Conservation (phyloP, 768 basidiomycete genomes). For the Psilocybe cyanescens region DNA sequence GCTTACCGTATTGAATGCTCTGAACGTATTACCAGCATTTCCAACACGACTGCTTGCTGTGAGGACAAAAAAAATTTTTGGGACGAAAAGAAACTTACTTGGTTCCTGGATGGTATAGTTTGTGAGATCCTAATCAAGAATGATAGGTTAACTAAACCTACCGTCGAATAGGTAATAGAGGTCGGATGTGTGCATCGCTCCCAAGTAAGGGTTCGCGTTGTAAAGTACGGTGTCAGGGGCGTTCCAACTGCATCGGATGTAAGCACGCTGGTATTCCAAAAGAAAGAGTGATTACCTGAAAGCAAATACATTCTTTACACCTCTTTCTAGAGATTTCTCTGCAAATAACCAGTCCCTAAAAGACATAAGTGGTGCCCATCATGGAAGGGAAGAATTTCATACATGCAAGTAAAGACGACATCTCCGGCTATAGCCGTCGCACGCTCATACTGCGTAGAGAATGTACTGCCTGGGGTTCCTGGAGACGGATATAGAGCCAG, state of each 20-base stretch:
- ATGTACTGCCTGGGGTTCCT: slow-evolving; percentile 34
- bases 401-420: slow-evolving; percentile 49
- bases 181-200: slow-evolving; percentile 48
- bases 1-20: slow-evolving; percentile 38
- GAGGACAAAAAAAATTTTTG: not conserved
- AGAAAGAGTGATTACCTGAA: slow-evolving; percentile 31
- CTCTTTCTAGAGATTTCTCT: slow-evolving; percentile 31
- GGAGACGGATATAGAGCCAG: slow-evolving; percentile 42
- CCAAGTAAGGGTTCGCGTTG: slow-evolving; percentile 37
- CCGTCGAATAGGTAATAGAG: slow-evolving; percentile 47
- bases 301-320: slow-evolving; percentile 35
- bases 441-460: slow-evolving; percentile 42
- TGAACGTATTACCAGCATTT: slow-evolving; percentile 40
- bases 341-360: slow-evolving; percentile 45
- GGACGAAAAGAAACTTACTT: slow-evolving; percentile 23
- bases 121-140: not conserved
- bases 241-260: slow-evolving; percentile 37
- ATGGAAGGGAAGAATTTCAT: slow-evolving; percentile 8
- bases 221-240: slow-evolving; percentile 44
- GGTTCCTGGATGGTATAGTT: slow-evolving; percentile 25
- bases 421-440: slow-evolving; percentile 45
- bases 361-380: not conserved
- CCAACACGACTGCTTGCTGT: slow-evolving; percentile 22
- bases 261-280: not conserved
- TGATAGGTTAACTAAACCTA: slow-evolving; percentile 16